Percentiles rank a stretch among this genome's conserved stretches.
Evolutionary conservation across 257 asterid genomes (phyloP).

Genomic region (Rauvolfia tetraphylla): DNA sequence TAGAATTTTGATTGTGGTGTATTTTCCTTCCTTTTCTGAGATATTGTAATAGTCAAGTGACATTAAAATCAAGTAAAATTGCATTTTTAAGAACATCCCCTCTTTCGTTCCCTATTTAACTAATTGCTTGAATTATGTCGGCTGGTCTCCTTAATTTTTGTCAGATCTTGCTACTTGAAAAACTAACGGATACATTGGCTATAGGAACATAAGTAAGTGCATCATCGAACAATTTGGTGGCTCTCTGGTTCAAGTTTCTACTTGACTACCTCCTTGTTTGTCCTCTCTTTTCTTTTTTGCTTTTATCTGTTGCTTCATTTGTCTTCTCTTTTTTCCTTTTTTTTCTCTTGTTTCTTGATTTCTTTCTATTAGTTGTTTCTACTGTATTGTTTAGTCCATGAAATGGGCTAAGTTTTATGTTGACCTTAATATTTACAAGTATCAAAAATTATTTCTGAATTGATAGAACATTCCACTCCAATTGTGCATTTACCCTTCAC

Average conservation of each 20-base stretch:
- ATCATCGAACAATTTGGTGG: background rate
- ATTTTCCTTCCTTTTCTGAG: background rate
- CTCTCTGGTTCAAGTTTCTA: background rate
- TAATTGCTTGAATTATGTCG: background rate
- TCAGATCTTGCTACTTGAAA: background rate
- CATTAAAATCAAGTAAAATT: background rate
- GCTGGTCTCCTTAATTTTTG: background rate
- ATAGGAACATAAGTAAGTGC: background rate
- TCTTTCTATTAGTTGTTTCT: background rate
- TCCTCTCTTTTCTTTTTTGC: background rate
- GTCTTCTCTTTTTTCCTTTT: background rate
- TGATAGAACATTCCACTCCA: background rate
- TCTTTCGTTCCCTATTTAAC: background rate
- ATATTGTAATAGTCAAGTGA: background rate
- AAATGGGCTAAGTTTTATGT: background rate
- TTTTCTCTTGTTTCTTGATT: background rate
- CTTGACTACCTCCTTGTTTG: background rate
- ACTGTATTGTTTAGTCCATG: background rate
- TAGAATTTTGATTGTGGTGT: background rate
- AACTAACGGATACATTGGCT: background rate
- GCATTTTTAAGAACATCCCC: too few species aligned
- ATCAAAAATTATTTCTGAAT: background rate
- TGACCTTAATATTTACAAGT: background rate
- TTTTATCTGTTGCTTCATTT: background rate
- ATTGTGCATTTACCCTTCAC: background rate